Base-by-base conservation (phyloP, 306 rosid species). In the Albizia julibrissin region DNA sequence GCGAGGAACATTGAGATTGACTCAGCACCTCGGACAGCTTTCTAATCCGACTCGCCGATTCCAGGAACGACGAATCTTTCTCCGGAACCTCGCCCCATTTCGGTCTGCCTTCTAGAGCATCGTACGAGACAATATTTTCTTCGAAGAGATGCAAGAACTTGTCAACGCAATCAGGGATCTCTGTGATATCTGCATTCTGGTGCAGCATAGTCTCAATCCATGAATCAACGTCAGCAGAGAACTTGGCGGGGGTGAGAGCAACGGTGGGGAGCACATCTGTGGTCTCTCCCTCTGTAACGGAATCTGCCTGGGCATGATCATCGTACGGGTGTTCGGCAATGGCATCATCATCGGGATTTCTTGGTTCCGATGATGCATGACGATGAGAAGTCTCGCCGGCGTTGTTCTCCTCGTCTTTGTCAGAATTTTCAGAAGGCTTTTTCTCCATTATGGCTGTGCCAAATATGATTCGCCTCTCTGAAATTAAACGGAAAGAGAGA, bases 111-210 rank as follows among this genome's bases (percentile, higher is more conserved):
- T 58, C 84, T 3, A 43, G 29, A 1, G 61, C 43, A 6, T 88
- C 85, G 15, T 82, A 82, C 62, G 76, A 76, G 1, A 18, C 26
- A 1, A 90, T 56, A 83, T 78, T 89, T 11, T 86, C 87, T 18
- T 92, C 92, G n/a, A 87, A 39, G 3, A 91, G 85, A 81, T 82
- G 85, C 76, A 88, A 64, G 78, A 92, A 89, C 76, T 43, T 84
- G 31, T 67, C 71, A 0, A 91, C 62, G 47, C 81, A 88, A 59
- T 46, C 54, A 22, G 90, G 90, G 37, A 90, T 73, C 77, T 33
- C 76, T 0, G 61, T 67, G 8, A 10, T 19, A 24, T 80, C 16
- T 0, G 10, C 62, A 5, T 69, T 27, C 4, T 62, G 37, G 27
- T 62, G 27, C 42, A 44, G 82, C 42, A 70, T 69, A 14, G 82